These are phyloP conservation scores for Straminergon stramineum DNA, from an alignment of 225 moss, liverwort and hornwort genomes.

Conservation along the genomic window DNA sequence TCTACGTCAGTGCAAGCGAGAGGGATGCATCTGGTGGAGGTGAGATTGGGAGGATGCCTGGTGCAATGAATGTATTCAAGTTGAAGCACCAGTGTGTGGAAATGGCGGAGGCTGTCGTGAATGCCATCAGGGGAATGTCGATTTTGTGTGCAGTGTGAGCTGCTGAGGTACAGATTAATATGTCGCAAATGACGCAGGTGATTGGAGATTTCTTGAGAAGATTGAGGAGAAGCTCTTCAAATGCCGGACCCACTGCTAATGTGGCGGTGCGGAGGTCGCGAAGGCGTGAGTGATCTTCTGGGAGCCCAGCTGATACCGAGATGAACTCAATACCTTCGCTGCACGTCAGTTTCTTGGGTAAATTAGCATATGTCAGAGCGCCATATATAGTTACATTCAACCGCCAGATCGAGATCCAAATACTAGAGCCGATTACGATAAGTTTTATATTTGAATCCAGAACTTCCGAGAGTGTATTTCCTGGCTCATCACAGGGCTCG, in stretches of 20 bases:
- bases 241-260: not conserved
- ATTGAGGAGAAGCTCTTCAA: not conserved
- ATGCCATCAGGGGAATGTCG: not conserved
- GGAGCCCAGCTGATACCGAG: not conserved
- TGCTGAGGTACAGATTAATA: not conserved
- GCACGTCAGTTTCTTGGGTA: not conserved
- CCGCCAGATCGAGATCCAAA: too few species aligned
- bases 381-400: too few species aligned
- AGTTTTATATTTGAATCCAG: too few species aligned
- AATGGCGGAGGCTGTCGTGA: constrained; percentile 5
- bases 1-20: not conserved
- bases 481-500: too few species aligned
- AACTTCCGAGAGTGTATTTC: too few species aligned
- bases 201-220: not conserved
- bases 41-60: constrained; percentile 1
- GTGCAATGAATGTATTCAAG: not conserved
- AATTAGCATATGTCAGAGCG: not conserved
- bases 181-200: constrained; percentile 4
- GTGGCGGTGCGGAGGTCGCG: not conserved
- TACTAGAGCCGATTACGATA: too few species aligned
- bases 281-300: not conserved
- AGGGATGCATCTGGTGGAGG: not conserved
- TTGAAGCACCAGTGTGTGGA: not conserved
- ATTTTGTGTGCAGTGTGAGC: not conserved
- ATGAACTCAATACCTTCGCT: not conserved